A percentile compares a stretch with the other conserved stretches of the same genome.
Evolutionary conservation across 2,329 filamentous ascomycete genomes (phyloP).

Genomic region (Whalleya microplaca): DNA sequence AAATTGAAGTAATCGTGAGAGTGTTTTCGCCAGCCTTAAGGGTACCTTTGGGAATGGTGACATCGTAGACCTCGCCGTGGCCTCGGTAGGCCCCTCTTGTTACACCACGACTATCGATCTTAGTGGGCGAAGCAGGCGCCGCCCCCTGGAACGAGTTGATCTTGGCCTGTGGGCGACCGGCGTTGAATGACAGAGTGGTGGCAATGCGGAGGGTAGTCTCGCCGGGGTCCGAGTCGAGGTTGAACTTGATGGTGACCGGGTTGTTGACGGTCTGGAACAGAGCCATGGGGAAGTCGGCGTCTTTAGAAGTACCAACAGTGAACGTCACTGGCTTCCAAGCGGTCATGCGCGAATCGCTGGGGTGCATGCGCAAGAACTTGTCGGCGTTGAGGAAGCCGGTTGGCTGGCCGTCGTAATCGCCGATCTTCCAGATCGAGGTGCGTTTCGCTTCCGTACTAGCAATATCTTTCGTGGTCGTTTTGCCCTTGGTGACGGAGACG

Average conservation of each 20-base stretch:
- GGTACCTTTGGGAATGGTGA: slow-evolving; percentile 61
- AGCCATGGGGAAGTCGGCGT: slow-evolving; percentile 66
- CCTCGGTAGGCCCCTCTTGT: slow-evolving; percentile 69
- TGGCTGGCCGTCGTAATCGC: slow-evolving; percentile 67
- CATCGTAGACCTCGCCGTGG: slow-evolving; percentile 65
- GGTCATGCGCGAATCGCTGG: slow-evolving; percentile 65
- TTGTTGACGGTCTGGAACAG: slow-evolving; percentile 64
- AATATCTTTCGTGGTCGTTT: slow-evolving; percentile 54
- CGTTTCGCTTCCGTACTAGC: slow-evolving; percentile 46
- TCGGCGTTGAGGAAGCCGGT: slow-evolving; percentile 69
- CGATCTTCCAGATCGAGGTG: slow-evolving; percentile 65
- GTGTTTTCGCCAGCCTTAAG: slow-evolving; percentile 65
- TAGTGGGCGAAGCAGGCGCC: slow-evolving; percentile 57
- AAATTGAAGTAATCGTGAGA: slow-evolving; percentile 62
- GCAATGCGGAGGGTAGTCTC: slow-evolving; percentile 65
- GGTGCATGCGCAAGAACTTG: slow-evolving; percentile 71
- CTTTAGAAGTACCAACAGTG: slow-evolving; percentile 58
- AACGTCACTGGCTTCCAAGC: slow-evolving; percentile 64
- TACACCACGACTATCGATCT: slow-evolving; percentile 67
- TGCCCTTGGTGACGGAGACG: slow-evolving; percentile 56
- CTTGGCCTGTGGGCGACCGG: slow-evolving; percentile 59
- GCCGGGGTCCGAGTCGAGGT: slow-evolving; percentile 52
- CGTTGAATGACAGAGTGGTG: slow-evolving; percentile 65
- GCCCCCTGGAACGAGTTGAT: slow-evolving; percentile 58
- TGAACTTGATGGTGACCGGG: slow-evolving; percentile 64